Evolutionary conservation across 2,329 filamentous ascomycete genomes (phyloP).

Genomic region (Colletotrichum filicis): DNA sequence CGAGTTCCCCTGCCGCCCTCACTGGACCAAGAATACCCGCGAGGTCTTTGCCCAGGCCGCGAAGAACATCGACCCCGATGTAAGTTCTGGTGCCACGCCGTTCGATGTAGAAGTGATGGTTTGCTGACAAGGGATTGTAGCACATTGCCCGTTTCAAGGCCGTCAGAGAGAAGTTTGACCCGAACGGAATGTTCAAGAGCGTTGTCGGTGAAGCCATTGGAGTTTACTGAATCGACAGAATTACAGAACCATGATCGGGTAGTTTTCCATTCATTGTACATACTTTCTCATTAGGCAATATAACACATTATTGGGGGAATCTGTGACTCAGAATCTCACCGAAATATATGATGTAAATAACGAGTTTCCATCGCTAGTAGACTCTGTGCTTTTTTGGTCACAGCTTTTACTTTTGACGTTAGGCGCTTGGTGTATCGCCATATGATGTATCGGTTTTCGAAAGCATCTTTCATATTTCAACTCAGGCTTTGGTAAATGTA

Average conservation of each 20-base stretch:
- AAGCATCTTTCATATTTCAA: too few species aligned
- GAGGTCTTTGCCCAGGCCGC: constrained; percentile 56
- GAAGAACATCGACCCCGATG: constrained; percentile 59
- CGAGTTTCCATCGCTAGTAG: too few species aligned
- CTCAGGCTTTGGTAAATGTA: too few species aligned
- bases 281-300: neutral
- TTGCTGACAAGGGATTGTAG: constrained; percentile 28
- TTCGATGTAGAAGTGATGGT: neutral
- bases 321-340: too few species aligned
- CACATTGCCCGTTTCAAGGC: constrained; percentile 59
- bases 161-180: constrained; percentile 59
- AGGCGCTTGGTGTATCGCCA: too few species aligned
- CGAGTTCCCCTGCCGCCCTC: constrained; percentile 62
- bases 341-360: too few species aligned
- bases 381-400: too few species aligned
- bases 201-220: constrained; percentile 61
- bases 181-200: constrained; percentile 57
- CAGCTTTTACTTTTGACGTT: too few species aligned
- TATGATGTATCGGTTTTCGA: too few species aligned
- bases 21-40: constrained; percentile 65
- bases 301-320: neutral
- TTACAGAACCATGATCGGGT: neutral
- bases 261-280: neutral
- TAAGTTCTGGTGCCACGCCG: constrained; percentile 36
- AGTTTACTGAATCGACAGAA: constrained; percentile 44